Base-by-base conservation (phyloP, 257 asterid genomes). In the Phtheirospermum japonicum region DNA sequence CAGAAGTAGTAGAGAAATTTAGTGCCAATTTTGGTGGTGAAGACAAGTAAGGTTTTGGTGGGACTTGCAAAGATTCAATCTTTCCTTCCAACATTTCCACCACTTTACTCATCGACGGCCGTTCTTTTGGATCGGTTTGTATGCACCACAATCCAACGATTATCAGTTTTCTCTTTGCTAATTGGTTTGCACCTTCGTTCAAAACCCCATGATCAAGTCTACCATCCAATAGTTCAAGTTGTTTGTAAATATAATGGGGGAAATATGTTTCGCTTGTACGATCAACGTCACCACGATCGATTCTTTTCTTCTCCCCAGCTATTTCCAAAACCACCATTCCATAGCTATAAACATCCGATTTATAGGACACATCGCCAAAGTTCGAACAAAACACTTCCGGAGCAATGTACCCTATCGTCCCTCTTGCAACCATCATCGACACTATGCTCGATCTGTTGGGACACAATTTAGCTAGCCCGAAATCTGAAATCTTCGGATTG, bases 381-480 rank as follows among this genome's bases (percentile, higher is more conserved):
- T 50, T 50, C 7, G 3, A 6, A 6, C 57, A 50, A 9, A 50
- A 19, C n/a, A 50, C 57, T 50, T 50, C 57, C 5, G 57, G 57
- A 18, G 57, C 57, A 19, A 50, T 50, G 57, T 50, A 50, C 32
- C 57, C 57, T 10, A 50, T 50, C n/a, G 57, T 50, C 32, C 57
- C 57, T 50, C 57, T 50, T 19, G 57, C 57, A 31, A 8, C 57
- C 32, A 7, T 0, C 56, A 50, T 50, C 6, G 56, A 50, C 31
- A 50, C 56, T 50, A 50, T 20, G 14, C 57, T 50, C 32, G 57
- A 18, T 50, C 57, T 9, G 28, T 50, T 50, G 7, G 57, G 57
- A 2, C 57, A 19, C 32, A 50, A 12, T n/a, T 50, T 50, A 20
- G 57, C 57, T 2, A 50, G 32, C 31, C 33, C 57, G 3, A 50